Base-by-base conservation (phyloP, 306 rosid species). In the Fragaria nilgerrensis region DNA sequence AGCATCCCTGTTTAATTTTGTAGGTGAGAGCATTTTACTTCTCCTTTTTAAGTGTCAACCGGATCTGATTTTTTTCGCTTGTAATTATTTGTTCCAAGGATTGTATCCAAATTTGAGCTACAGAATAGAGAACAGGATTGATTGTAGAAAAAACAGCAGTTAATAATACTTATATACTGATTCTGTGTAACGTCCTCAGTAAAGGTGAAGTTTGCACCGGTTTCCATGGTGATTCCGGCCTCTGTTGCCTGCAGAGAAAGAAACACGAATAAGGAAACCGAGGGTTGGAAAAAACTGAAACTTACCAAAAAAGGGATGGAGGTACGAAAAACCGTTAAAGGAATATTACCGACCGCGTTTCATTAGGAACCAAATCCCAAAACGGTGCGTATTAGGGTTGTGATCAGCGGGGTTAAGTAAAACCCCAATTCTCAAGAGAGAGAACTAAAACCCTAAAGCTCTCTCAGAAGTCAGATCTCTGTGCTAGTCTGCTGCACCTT, bases 1-100 rank as follows among this genome's bases (percentile, higher is more conserved):
- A 56, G 48, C 63, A n/a, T 34, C 55, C 47, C 48, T 55, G 14
- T 70, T 74, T 77, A 45, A 73, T 82, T 79, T 67, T 76, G 84
- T 75, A 72, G 79, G 61, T 68, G 36, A 72, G 41, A 72, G 22
- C 63, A 56, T 64, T 72, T 32, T 45, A 7, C 70, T 19, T 70
- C 29, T 22, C 22, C 43, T 49, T 79, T 53, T 36, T 0, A 16
- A 41, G 16, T 37, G 13, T 37, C 55, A 27, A 34, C 50, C 23
- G 43, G 69, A 14, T 62, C 47, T 5, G 9, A 29, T 48, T 59
- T 41, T 2, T 77, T 77, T 32, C 36, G 76, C 74, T 29, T 73
- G 76, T 73, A 62, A 72, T 84, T 76, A 81, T 71, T 12, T 20
- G 52, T 37, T 65, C 32, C 7, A 41, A 62, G 16, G 62, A 63